Percentiles rank a stretch among this genome's conserved stretches.
These are phyloP conservation scores for Xylaria multiplex DNA, from an alignment of 2,329 filamentous ascomycete genomes.

Conservation along the genomic window DNA sequence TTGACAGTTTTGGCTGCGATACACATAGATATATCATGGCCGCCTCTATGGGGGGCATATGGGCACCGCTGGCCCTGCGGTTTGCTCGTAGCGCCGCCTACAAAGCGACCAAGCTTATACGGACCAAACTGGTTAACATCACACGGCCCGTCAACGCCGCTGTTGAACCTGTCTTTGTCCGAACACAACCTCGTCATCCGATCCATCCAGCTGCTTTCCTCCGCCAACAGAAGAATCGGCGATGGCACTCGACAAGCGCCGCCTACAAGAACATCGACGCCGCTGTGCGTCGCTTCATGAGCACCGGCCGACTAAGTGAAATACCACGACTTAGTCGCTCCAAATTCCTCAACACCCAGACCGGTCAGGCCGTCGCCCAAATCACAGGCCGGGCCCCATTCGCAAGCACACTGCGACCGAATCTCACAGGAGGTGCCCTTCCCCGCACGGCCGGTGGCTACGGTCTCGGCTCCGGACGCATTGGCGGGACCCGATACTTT, in stretches of 20 bases:
- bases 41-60: conserved; percentile 63
- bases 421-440: conserved; percentile 87
- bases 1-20: conserved; percentile 39
- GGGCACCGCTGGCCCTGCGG: conserved; percentile 66
- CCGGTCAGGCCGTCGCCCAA: conserved; percentile 63
- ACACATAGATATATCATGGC: conserved; percentile 58
- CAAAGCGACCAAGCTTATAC: conserved; percentile 62
- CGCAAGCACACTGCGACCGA: conserved; percentile 87
- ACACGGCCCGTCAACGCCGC: conserved; percentile 58
- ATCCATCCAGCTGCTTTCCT: conserved; percentile 62
- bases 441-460: conserved; percentile 93
- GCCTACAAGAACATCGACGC: conserved; percentile 56
- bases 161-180: conserved; percentile 58
- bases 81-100: conserved; percentile 63
- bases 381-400: conserved; percentile 84
- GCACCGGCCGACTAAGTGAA: conserved; percentile 50
- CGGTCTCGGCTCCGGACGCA: conserved; percentile 73
- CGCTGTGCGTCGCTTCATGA: conserved; percentile 63
- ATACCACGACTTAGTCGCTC: conserved; percentile 58
- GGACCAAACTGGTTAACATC: conserved; percentile 59
- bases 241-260: conserved; percentile 60
- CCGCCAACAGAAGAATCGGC: conserved; percentile 60
- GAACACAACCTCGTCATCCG: conserved; percentile 58
- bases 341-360: conserved; percentile 61
- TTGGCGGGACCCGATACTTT: conserved; percentile 84